phyloP scores from a whole-genome alignment of 345 rosid genomes.

The Mallotus nudiflorus region DNA sequence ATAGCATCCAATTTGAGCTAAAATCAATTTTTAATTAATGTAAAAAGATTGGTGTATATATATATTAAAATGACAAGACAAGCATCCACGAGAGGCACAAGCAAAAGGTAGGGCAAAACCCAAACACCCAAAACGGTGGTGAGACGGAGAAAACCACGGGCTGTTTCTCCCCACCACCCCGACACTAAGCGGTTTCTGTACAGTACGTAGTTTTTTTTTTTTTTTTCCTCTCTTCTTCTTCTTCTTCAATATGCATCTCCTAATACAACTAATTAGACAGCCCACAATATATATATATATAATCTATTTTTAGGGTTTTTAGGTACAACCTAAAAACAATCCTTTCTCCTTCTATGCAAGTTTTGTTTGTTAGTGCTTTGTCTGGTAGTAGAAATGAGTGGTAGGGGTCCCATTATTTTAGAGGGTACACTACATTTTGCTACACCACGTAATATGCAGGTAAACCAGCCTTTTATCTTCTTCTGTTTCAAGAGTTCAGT shows the following conservation, averaged over 20 bases:
- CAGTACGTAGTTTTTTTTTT: background rate
- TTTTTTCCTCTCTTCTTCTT: background rate
- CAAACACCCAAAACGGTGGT: constrained; percentile 29
- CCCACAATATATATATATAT: constrained; percentile 46
- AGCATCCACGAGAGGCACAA: constrained; percentile 32
- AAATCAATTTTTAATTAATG: no score
- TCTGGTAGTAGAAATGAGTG: constrained; percentile 22
- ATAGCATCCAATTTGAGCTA: no score
- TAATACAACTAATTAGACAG: constrained; percentile 34
- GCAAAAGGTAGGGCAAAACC: constrained; percentile 3
- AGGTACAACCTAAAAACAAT: constrained; percentile 22
- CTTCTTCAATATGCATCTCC: background rate
- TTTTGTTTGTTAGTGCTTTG: constrained; percentile 35
- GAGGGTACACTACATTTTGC: no score
- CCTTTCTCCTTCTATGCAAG: background rate
- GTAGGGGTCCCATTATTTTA: no score
- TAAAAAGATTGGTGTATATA: no score
- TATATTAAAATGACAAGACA: constrained; percentile 28
- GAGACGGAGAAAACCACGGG: constrained; percentile 51
- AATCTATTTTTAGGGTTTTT: constrained; percentile 35
- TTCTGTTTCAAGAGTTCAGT: no score
- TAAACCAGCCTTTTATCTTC: no score
- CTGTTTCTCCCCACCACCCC: constrained; percentile 50
- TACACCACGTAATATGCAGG: no score
- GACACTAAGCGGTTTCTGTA: constrained; percentile 42